Percentiles rank a stretch among this genome's conserved stretches.
These are phyloP conservation scores for Epichloe hybrida DNA, from an alignment of 2,329 filamentous ascomycete species.

Conservation along the genomic window DNA sequence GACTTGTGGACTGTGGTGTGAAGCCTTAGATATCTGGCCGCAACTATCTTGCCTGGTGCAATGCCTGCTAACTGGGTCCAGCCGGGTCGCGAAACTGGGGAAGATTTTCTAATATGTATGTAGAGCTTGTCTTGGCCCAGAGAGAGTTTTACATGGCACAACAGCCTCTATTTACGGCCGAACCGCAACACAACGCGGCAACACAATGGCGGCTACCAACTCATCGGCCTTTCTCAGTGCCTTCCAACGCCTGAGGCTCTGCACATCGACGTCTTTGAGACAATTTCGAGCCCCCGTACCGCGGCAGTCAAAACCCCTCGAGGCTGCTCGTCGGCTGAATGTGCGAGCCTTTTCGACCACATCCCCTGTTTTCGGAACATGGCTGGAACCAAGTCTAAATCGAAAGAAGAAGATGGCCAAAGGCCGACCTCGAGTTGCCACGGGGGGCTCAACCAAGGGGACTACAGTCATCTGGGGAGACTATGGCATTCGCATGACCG, in stretches of 20 bases:
- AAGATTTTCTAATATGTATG: constrained; percentile 14
- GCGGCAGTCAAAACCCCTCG: constrained; percentile 15
- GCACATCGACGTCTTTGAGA: constrained; percentile 24
- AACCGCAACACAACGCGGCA: constrained; percentile 16
- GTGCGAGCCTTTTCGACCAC: constrained; percentile 63
- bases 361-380: constrained; percentile 44
- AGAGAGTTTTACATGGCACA: background rate
- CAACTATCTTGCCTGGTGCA: background rate
- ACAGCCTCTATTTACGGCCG: constrained; percentile 6
- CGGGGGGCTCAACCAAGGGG: constrained; percentile 85
- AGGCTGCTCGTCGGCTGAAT: constrained; percentile 26
- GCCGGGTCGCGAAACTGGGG: constrained; percentile 1
- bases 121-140: constrained; percentile 11
- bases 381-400: constrained; percentile 66
- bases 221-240: constrained; percentile 34
- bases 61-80: background rate
- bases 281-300: constrained; percentile 21
- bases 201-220: constrained; percentile 29
- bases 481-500: constrained; percentile 84
- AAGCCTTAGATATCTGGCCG: constrained; percentile 14
- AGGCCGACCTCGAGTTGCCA: constrained; percentile 75
- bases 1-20: background rate
- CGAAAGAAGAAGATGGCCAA: constrained; percentile 85
- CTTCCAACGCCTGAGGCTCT: constrained; percentile 36
- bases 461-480: constrained; percentile 96